phyloP scores from a whole-genome alignment of 345 rosid species.

The Sisymbrium irio region DNA sequence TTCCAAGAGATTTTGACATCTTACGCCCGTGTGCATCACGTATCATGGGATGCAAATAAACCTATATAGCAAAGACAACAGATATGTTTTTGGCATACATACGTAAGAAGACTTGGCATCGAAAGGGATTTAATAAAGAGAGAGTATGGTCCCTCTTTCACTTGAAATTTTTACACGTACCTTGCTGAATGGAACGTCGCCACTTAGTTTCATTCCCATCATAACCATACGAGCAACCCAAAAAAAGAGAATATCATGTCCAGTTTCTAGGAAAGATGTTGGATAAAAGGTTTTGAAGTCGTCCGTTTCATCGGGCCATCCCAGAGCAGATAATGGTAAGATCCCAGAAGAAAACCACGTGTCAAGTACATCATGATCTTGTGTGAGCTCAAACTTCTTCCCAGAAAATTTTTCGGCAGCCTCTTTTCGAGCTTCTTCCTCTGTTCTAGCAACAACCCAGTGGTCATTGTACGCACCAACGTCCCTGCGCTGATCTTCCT shows the following conservation, averaged over 20 bases:
- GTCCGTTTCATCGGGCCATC: slow-evolving; percentile 91
- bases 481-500: slow-evolving; percentile 71
- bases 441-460: slow-evolving; percentile 81
- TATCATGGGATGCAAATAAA: slow-evolving; percentile 93
- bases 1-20: slow-evolving; percentile 93
- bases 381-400: slow-evolving; percentile 63
- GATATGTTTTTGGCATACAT: background rate
- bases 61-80: slow-evolving; percentile 41
- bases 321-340: slow-evolving; percentile 75
- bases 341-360: slow-evolving; percentile 62
- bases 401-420: slow-evolving; percentile 57
- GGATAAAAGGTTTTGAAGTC: slow-evolving; percentile 88
- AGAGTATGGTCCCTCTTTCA: background rate
- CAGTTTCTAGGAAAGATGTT: slow-evolving; percentile 90
- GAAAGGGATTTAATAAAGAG: background rate
- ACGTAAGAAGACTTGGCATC: background rate
- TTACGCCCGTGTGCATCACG: slow-evolving; percentile 98
- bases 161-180: slow-evolving; percentile 32
- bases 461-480: slow-evolving; percentile 74
- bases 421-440: slow-evolving; percentile 58
- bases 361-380: slow-evolving; percentile 77
- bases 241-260: slow-evolving; percentile 91
- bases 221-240: slow-evolving; percentile 99
- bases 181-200: slow-evolving; percentile 85
- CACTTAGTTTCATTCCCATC: slow-evolving; percentile 77